Base-by-base conservation (phyloP, 768 basidiomycete species). In the Melanogaster broomeanus region DNA sequence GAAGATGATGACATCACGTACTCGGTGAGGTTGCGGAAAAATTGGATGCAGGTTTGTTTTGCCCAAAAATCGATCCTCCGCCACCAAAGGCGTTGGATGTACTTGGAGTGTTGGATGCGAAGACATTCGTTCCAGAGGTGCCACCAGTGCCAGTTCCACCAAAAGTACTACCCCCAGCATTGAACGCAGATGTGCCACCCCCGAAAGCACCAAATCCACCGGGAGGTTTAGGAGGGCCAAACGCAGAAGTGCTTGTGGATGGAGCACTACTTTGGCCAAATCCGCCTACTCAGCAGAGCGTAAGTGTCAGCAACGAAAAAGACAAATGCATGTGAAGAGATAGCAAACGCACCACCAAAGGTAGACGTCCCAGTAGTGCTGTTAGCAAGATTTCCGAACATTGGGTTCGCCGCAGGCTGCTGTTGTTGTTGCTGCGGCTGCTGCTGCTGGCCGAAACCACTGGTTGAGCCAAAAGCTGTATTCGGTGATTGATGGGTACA, bases 201-300 rank as follows among this genome's bases (percentile, higher is more conserved):
- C 85, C 78, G 66, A 90, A 90, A 52, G 85, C 80, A 60, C 90
- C 87, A 69, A 93, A 92, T 12, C 87, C 89, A 11, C 82, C 74
- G 4, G 84, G 65, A 35, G 88, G 87, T 63, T 92, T 91, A 27
- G 84, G 66, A 40, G 74, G 78, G 33, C 85, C 86, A 53, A 91
- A 91, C 37, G 82, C 67, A 47, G 80, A 72, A 19, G 60, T 40
- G 65, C 72, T 39, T 61, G 64, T 39, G 68, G 74, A 48, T 64
- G 72, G 10, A 12, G 74, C 57, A 28, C 72, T 60, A 56, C 69
- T 80, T 48, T 58, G 58, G 25, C 73, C 74, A 57, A 80, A 79
- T 18, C 73, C 60, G 30, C 77, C 76, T 71, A 42, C 18, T 18
- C 24, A 41, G 33, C 21, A 52, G 45, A 51, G 24, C 57, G 49